These are phyloP conservation scores for Fusarium sp. DNA, from an alignment of 2,329 filamentous ascomycete species.

Conservation along the genomic window DNA sequence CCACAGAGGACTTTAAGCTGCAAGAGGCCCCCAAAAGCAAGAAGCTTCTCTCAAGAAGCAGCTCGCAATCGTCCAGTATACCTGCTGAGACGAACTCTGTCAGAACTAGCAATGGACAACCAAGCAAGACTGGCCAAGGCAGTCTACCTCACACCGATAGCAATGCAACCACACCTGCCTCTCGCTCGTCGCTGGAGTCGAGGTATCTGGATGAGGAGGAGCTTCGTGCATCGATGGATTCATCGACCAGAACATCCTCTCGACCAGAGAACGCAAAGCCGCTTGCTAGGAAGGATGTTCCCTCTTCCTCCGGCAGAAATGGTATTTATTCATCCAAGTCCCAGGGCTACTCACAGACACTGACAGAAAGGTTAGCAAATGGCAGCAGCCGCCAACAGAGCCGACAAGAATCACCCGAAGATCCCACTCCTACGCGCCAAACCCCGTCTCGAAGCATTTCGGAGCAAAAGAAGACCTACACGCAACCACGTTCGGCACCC, in stretches of 20 bases:
- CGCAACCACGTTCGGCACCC: conserved; percentile 68
- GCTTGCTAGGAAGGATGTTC: conserved; percentile 74
- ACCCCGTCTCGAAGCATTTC: conserved; percentile 37
- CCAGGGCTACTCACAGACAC: not conserved
- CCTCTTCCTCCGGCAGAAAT: conserved; percentile 54
- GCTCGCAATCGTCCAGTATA: conserved; percentile 56
- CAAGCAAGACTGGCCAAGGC: conserved; percentile 42
- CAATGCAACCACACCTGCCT: conserved; percentile 50
- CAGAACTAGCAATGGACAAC: conserved; percentile 51
- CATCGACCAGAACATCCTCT: conserved; percentile 54
- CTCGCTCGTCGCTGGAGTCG: conserved; percentile 69
- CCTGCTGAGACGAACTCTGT: conserved; percentile 51
- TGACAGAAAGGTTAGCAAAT: conserved; percentile 42
- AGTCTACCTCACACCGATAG: conserved; percentile 51
- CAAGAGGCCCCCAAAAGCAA: conserved; percentile 82
- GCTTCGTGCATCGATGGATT: conserved; percentile 55
- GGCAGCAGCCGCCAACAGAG: conserved; percentile 41
- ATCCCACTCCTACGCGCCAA: conserved; percentile 37
- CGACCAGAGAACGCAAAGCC: conserved; percentile 58
- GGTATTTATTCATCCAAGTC: conserved; percentile 51
- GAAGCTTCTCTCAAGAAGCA: conserved; percentile 57
- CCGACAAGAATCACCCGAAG: conserved; percentile 42
- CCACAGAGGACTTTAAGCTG: conserved; percentile 76
- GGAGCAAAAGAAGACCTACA: conserved; percentile 57
- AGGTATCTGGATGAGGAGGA: conserved; percentile 67